These are phyloP conservation scores for Atractiella rhizophila DNA, from an alignment of 768 basidiomycete genomes.

Conservation along the genomic window DNA sequence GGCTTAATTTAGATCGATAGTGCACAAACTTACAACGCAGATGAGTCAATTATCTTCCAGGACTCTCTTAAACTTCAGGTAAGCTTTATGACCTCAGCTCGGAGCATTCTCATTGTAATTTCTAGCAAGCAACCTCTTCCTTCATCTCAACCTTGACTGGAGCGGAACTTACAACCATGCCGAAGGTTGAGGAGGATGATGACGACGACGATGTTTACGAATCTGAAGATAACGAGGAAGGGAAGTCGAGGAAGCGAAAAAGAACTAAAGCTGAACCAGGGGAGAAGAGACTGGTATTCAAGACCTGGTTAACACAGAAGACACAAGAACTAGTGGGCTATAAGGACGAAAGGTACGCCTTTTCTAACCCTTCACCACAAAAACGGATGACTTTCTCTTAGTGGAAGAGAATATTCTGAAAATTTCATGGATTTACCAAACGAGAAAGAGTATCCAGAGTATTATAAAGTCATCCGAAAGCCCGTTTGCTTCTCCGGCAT, in stretches of 20 bases:
- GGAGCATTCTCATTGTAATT: too few species aligned
- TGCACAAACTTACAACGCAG: too few species aligned
- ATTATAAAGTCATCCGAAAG: slow-evolving; percentile 53
- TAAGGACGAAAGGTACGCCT: slow-evolving; percentile 9
- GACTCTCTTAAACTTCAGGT: too few species aligned
- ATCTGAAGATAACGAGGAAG: slow-evolving; percentile 2
- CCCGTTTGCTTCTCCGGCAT: slow-evolving; percentile 62
- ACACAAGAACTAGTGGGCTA: slow-evolving; percentile 5
- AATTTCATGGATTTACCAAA: slow-evolving; percentile 62
- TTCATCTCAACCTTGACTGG: too few species aligned
- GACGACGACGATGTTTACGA: neutral
- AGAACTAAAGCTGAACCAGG: neutral
- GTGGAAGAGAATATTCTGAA: slow-evolving; percentile 21
- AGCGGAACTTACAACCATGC: too few species aligned
- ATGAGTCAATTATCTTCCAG: too few species aligned
- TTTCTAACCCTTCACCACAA: neutral
- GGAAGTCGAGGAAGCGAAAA: too few species aligned
- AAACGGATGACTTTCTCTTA: neutral
- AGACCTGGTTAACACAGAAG: slow-evolving; percentile 13
- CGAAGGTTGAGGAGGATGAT: neutral
- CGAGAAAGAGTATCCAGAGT: slow-evolving; percentile 47
- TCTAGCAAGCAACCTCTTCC: too few species aligned
- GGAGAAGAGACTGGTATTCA: slow-evolving; percentile 9
- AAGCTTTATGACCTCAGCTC: too few species aligned
- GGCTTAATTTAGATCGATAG: too few species aligned